Conservation (phyloP, 2,329 filamentous ascomycete genomes). For the Xylaria digitata region DNA sequence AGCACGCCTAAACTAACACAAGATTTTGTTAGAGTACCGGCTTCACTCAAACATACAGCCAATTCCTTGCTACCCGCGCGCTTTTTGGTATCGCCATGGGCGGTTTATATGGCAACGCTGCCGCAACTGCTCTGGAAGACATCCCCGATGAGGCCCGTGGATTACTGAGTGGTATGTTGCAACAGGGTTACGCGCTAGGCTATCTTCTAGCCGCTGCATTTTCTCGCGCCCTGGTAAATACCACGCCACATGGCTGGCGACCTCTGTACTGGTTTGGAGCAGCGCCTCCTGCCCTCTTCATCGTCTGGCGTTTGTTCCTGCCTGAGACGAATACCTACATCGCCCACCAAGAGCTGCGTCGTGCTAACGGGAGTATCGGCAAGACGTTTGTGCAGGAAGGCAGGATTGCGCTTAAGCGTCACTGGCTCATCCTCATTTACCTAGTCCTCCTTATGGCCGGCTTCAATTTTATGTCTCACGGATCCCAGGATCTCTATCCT, state of each 20-base stretch:
- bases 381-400: constrained; percentile 80
- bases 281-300: constrained; percentile 82
- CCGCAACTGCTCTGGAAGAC: constrained; percentile 82
- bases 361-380: constrained; percentile 66
- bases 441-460: constrained; percentile 88
- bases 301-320: constrained; percentile 79
- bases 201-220: constrained; percentile 73
- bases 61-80: constrained; percentile 79
- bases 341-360: constrained; percentile 72
- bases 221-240: constrained; percentile 75
- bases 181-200: constrained; percentile 76
- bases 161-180: constrained; percentile 79
- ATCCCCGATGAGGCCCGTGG: constrained; percentile 75
- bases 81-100: constrained; percentile 87
- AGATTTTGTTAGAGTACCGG: constrained; percentile 65
- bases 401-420: constrained; percentile 79
- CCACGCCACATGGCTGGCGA: constrained; percentile 82
- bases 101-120: constrained; percentile 81
- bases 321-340: constrained; percentile 82
- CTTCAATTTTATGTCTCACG: constrained; percentile 92
- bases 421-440: constrained; percentile 85
- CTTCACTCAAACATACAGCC: constrained; percentile 73
- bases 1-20: constrained; percentile 14
- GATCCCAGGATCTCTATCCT: constrained; percentile 72
- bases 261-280: constrained; percentile 92